Evolutionary conservation across 768 basidiomycete species (phyloP).

Genomic region (Trametes meyenii): DNA sequence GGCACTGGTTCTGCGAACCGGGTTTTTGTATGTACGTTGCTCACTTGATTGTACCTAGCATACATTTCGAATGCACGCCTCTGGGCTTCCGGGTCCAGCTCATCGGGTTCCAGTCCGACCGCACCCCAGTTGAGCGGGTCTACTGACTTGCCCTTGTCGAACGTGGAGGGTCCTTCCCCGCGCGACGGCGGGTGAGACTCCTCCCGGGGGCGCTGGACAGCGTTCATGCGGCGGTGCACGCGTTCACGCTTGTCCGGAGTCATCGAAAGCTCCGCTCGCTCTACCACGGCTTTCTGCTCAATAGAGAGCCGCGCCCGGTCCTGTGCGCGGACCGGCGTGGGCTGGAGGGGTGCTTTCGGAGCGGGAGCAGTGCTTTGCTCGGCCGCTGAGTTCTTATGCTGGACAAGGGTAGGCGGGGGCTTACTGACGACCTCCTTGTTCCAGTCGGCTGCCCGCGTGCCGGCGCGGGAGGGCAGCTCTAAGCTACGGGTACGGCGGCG

Average conservation of each 20-base stretch:
- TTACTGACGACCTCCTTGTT: no score
- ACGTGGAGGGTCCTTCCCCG: neutral
- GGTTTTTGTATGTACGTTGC: no score
- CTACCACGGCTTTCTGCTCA: neutral
- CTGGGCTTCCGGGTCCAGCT: conserved; percentile 6
- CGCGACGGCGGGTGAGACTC: neutral
- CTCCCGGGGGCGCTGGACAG: neutral
- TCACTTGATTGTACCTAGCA: neutral
- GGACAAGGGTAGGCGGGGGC: no score
- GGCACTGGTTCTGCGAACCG: no score
- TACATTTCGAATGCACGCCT: neutral
- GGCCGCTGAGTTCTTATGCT: no score
- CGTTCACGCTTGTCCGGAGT: neutral
- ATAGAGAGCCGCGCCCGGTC: neutral
- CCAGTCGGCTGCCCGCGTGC: no score
- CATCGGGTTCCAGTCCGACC: neutral
- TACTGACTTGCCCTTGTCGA: conserved; percentile 7
- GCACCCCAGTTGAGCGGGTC: conserved; percentile 14
- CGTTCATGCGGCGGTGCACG: neutral
- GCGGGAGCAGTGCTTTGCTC: no score
- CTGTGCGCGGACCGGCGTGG: no score
- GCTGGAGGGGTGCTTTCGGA: no score
- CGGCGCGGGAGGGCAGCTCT: neutral
- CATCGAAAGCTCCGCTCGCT: neutral
- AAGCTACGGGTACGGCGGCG: neutral